phyloP scores from a whole-genome alignment of 495 filamentous ascomycete species.

The Wilcoxina mikolae region DNA sequence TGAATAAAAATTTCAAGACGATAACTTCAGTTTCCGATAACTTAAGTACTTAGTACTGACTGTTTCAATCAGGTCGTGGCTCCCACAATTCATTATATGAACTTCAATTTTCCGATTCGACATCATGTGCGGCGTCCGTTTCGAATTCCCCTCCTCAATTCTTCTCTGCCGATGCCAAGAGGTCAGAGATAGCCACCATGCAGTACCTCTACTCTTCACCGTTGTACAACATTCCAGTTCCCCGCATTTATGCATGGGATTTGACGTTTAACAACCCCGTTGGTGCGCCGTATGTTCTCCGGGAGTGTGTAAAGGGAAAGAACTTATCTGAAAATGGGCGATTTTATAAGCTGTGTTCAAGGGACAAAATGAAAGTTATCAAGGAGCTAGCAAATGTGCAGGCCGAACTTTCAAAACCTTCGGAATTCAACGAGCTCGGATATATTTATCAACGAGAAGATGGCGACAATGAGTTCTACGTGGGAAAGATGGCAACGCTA shows the following conservation, averaged over 20 bases:
- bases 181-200: constrained; percentile 29
- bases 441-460: constrained; percentile 23
- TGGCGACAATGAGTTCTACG: constrained; percentile 17
- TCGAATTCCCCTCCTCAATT: constrained; percentile 26
- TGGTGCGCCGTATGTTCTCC: constrained; percentile 26
- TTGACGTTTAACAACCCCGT: constrained; percentile 26
- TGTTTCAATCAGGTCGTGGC: constrained; percentile 20
- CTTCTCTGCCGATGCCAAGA: constrained; percentile 26
- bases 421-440: constrained; percentile 26
- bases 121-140: constrained; percentile 27
- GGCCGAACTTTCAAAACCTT: constrained; percentile 27
- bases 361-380: constrained; percentile 25
- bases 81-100: constrained; percentile 28
- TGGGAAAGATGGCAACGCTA: constrained; percentile 18
- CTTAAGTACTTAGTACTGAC: background rate
- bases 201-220: constrained; percentile 23
- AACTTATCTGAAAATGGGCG: constrained; percentile 26
- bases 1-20: background rate
- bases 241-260: constrained; percentile 24
- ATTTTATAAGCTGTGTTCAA: constrained; percentile 19
- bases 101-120: constrained; percentile 23
- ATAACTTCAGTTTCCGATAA: constrained; percentile 2
- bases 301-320: constrained; percentile 26
- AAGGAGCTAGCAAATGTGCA: constrained; percentile 24
- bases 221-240: constrained; percentile 26